Conservation (phyloP, 805 yeast genomes). For the Metschnikowia henanensis region DNA sequence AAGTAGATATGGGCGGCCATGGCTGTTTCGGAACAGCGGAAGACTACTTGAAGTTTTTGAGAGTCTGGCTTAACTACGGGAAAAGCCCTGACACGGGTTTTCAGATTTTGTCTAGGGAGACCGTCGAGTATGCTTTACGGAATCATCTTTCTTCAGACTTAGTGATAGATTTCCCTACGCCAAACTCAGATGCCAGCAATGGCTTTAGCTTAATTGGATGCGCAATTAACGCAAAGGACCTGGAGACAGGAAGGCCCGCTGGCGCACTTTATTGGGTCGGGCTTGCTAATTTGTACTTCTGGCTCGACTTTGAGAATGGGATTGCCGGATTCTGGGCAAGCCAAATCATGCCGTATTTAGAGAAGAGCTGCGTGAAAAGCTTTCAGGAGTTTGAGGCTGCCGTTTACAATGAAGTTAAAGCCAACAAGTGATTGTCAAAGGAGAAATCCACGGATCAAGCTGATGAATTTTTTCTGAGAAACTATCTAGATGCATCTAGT, state of each 20-base stretch:
- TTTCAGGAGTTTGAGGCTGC: constrained; percentile 13
- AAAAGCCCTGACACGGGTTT: constrained; percentile 35
- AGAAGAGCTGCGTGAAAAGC: constrained; percentile 13
- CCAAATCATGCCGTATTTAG: constrained; percentile 36
- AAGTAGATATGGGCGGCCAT: constrained; percentile 42
- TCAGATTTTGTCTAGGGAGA: constrained; percentile 27
- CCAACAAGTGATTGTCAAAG: too few species aligned
- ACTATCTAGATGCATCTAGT: too few species aligned
- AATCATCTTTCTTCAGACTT: constrained; percentile 30
- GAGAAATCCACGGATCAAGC: too few species aligned
- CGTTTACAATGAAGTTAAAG: constrained; percentile 6
- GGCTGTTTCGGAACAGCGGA: constrained; percentile 37
- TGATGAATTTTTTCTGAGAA: too few species aligned
- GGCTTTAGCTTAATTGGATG: constrained; percentile 34
- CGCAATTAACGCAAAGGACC: constrained; percentile 24
- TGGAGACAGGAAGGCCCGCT: constrained; percentile 35
- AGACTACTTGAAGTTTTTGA: constrained; percentile 38
- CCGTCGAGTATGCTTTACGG: constrained; percentile 30
- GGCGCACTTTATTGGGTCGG: constrained; percentile 41
- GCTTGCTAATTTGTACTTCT: constrained; percentile 36
- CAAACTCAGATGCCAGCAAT: constrained; percentile 20
- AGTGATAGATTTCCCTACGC: constrained; percentile 18
- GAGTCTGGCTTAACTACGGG: constrained; percentile 42
- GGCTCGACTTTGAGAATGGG: constrained; percentile 38
- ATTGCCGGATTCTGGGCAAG: constrained; percentile 40